phyloP scores from a whole-genome alignment of 495 filamentous ascomycete species.

The Talaromyces trachyspermus region DNA sequence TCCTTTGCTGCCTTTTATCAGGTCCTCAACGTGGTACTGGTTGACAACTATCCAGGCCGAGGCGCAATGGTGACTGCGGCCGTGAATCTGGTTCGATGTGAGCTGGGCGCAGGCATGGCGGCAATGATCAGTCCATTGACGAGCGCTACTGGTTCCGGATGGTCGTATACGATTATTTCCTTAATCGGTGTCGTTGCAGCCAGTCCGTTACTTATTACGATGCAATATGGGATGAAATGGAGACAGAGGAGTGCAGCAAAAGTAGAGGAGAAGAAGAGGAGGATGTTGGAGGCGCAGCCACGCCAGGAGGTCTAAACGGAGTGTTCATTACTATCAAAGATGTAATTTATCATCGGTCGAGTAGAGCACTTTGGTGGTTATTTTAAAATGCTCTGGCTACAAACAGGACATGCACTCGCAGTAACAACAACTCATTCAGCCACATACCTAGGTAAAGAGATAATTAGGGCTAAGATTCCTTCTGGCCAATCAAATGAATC shows the following conservation, averaged over 20 bases:
- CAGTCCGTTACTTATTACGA: conserved; percentile 19
- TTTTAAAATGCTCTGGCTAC: no score
- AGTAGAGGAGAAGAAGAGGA: no score
- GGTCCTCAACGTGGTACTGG: conserved; percentile 41
- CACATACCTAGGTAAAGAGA: no score
- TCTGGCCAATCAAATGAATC: no score
- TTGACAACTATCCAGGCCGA: conserved; percentile 51
- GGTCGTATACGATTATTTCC: conserved; percentile 54
- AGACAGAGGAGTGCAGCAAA: conserved; percentile 33
- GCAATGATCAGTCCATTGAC: conserved; percentile 54
- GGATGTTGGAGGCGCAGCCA: no score
- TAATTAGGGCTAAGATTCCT: no score
- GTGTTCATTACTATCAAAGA: no score
- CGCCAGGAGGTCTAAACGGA: no score
- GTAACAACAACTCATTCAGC: no score
- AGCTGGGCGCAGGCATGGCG: conserved; percentile 54
- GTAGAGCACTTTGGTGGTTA: no score
- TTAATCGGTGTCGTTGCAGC: conserved; percentile 23
- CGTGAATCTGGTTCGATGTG: conserved; percentile 57
- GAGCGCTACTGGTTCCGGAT: conserved; percentile 50
- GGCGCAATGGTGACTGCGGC: conserved; percentile 57
- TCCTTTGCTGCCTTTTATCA: conserved; percentile 25
- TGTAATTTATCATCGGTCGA: no score
- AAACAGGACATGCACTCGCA: no score
- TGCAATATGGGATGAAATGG: conserved; percentile 32